phyloP scores from a whole-genome alignment of 2,329 filamentous ascomycete genomes.

The Aspergillus eucalypticola region DNA sequence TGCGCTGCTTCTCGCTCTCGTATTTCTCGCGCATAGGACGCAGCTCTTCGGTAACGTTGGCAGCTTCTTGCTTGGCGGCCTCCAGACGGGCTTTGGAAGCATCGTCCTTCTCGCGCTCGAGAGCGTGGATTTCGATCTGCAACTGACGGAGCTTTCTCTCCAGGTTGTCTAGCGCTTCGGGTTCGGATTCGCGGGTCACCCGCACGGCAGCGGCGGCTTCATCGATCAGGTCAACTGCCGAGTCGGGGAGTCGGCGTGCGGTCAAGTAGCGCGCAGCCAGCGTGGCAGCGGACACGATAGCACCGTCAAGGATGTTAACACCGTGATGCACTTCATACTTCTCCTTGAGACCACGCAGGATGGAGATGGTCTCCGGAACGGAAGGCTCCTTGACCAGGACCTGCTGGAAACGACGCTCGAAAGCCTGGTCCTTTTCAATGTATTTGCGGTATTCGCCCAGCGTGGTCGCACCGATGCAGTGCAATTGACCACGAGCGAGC shows the following conservation, averaged over 20 bases:
- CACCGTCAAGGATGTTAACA: conserved; percentile 92
- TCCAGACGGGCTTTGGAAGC: conserved; percentile 81
- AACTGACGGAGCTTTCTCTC: conserved; percentile 88
- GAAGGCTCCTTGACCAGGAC: conserved; percentile 93
- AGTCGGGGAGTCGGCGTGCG: conserved; percentile 85
- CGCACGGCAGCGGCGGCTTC: conserved; percentile 96
- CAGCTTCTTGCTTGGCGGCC: conserved; percentile 83
- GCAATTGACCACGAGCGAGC: conserved; percentile 92
- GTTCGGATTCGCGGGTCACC: conserved; percentile 93
- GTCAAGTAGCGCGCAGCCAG: conserved; percentile 93
- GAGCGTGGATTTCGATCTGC: conserved; percentile 94
- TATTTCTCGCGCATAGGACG: conserved; percentile 93
- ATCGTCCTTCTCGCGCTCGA: conserved; percentile 92
- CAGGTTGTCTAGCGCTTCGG: conserved; percentile 90
- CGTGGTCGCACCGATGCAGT: conserved; percentile 97
- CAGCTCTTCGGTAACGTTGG: conserved; percentile 91
- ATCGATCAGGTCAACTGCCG: conserved; percentile 93
- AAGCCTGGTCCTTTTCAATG: conserved; percentile 97
- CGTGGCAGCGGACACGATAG: conserved; percentile 87
- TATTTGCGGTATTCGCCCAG: conserved; percentile 96
- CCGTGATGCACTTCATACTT: conserved; percentile 98
- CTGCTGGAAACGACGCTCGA: conserved; percentile 98
- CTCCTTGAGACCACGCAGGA: conserved; percentile 96
- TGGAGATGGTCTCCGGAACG: conserved; percentile 88
- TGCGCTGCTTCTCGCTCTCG: conserved; percentile 85